Evolutionary conservation across 352 stramenopile genomes (phyloP).

Genomic region (Phytophthora pluvialis): DNA sequence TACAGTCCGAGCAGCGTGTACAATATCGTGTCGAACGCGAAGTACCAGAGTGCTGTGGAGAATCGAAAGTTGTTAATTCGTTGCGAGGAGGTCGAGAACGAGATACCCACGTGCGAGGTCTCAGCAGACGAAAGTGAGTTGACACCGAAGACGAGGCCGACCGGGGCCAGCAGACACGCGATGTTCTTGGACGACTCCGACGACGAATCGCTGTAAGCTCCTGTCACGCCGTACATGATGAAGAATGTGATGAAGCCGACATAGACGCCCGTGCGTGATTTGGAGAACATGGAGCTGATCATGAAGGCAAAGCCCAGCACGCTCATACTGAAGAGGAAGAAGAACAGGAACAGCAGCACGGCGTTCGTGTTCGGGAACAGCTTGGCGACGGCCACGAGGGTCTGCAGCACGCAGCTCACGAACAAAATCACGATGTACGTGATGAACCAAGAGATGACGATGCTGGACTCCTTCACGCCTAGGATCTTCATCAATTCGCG

Average conservation of each 20-base stretch:
- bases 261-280: slow-evolving; percentile 38
- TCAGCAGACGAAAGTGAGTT: slow-evolving; percentile 64
- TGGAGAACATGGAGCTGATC: slow-evolving; percentile 47
- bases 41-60: slow-evolving; percentile 52
- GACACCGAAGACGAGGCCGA: slow-evolving; percentile 48
- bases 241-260: slow-evolving; percentile 47
- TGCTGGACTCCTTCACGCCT: slow-evolving; percentile 40
- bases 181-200: slow-evolving; percentile 41
- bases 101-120: slow-evolving; percentile 48
- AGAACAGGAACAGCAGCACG: slow-evolving; percentile 38
- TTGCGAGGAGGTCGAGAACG: slow-evolving; percentile 42
- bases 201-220: slow-evolving; percentile 58
- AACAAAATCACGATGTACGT: slow-evolving; percentile 47
- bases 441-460: slow-evolving; percentile 51
- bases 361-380: slow-evolving; percentile 42
- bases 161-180: slow-evolving; percentile 54
- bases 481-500: slow-evolving; percentile 46
- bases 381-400: slow-evolving; percentile 22
- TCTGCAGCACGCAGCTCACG: slow-evolving; percentile 41
- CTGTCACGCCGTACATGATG: slow-evolving; percentile 36
- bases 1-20: slow-evolving; percentile 90
- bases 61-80: slow-evolving; percentile 46
- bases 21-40: slow-evolving; percentile 82
- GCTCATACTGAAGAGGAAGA: slow-evolving; percentile 42
- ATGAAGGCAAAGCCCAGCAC: slow-evolving; percentile 41